phyloP scores from a whole-genome alignment of 2,329 filamentous ascomycete species.

The Stenocarpella maydis region DNA sequence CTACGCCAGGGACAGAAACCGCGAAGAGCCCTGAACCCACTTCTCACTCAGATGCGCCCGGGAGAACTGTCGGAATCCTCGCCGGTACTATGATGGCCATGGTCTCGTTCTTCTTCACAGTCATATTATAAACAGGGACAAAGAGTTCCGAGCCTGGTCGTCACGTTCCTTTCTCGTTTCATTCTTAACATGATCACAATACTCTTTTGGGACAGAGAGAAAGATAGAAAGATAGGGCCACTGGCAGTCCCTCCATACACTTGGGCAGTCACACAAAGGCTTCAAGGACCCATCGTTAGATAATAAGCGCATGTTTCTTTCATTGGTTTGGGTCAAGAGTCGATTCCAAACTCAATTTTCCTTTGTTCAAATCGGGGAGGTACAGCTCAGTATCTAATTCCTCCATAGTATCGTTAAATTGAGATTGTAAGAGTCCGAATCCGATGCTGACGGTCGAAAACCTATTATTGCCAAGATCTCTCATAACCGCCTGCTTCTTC shows the following conservation, averaged over 20 bases:
- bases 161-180: neutral
- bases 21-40: neutral
- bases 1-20: neutral
- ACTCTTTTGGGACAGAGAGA: too few species aligned
- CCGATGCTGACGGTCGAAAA: too few species aligned
- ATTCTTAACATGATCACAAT: too few species aligned
- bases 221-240: too few species aligned
- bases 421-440: neutral
- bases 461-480: too few species aligned
- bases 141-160: too few species aligned
- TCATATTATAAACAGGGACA: neutral
- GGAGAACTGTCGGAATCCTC: neutral
- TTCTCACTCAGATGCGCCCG: neutral
- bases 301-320: too few species aligned
- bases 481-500: too few species aligned
- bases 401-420: neutral
- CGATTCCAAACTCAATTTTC: neutral
- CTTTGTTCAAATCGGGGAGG: neutral
- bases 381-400: neutral
- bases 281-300: too few species aligned
- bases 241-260: too few species aligned
- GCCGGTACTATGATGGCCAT: conserved; percentile 1
- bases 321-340: neutral
- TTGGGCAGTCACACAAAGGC: too few species aligned
- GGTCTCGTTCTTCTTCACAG: conserved; percentile 4